Evolutionary conservation across 768 basidiomycete species (phyloP).

Genomic region (Myochromella boudieri): DNA sequence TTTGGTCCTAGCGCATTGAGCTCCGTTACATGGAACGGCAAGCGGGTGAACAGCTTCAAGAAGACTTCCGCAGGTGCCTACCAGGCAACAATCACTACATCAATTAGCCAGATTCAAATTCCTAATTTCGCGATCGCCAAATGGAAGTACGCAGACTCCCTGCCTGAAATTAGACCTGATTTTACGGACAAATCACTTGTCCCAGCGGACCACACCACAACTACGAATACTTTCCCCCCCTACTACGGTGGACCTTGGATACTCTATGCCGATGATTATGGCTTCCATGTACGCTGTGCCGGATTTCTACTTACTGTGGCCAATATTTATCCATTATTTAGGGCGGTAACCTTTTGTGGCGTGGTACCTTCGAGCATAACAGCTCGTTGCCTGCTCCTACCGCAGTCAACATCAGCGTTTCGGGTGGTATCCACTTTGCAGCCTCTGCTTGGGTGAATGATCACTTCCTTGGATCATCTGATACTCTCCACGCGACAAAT

Average conservation of each 20-base stretch:
- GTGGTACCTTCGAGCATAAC: conserved; percentile 15
- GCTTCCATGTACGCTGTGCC: conserved; percentile 14
- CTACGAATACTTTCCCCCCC: conserved; percentile 13
- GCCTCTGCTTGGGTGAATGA: conserved; percentile 18
- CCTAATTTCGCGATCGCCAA: conserved; percentile 10
- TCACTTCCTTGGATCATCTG: conserved; percentile 13
- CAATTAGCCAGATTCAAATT: background rate
- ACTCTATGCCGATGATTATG: conserved; percentile 18
- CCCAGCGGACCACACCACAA: conserved; percentile 12
- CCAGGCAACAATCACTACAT: background rate
- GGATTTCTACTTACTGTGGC: background rate
- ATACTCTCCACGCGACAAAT: conserved; percentile 14
- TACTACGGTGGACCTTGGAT: conserved; percentile 19
- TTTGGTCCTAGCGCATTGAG: conserved; percentile 11
- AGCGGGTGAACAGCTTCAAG: background rate
- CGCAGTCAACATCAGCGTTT: conserved; percentile 16
- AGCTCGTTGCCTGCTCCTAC: conserved; percentile 7
- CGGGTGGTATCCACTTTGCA: conserved; percentile 16
- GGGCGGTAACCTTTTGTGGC: conserved; percentile 19
- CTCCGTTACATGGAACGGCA: conserved; percentile 14
- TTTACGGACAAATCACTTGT: conserved; percentile 13
- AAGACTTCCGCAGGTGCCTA: conserved; percentile 6
- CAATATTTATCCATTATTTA: background rate
- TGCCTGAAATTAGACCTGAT: conserved; percentile 12
- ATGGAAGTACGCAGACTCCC: conserved; percentile 16